A percentile compares a stretch with the other conserved stretches of the same genome.
phyloP scores from a whole-genome alignment of 257 asterid genomes.

The Solanum medicagineum region DNA sequence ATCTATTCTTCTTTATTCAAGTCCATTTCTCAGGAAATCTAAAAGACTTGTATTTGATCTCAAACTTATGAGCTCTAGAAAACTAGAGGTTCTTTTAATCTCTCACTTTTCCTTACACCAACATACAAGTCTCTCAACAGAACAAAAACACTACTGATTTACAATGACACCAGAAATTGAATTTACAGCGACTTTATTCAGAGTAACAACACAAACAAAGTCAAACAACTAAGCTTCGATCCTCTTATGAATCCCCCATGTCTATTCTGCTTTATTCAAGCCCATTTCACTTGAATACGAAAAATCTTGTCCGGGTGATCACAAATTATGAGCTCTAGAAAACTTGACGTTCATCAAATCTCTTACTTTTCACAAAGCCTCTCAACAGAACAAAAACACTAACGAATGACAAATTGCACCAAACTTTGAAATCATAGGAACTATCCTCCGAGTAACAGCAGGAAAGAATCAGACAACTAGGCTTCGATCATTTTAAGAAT shows the following conservation, averaged over 20 bases:
- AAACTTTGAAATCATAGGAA: neutral
- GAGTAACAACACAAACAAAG: constrained; percentile 87
- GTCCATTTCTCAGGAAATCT: neutral
- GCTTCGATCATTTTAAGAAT: neutral
- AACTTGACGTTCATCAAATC: neutral
- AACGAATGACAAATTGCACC: neutral
- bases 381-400: neutral
- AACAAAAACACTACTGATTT: neutral
- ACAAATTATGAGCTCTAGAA: neutral
- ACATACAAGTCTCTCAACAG: neutral
- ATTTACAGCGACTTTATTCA: constrained; percentile 77
- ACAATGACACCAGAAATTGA: neutral
- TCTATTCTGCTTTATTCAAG: neutral
- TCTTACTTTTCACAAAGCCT: neutral
- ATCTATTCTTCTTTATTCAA: neutral
- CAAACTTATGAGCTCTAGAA: neutral
- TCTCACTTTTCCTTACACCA: neutral
- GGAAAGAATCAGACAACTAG: neutral
- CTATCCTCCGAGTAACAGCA: neutral
- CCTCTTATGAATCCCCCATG: neutral
- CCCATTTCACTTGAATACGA: neutral
- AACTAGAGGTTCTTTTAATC: neutral
- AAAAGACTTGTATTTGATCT: neutral
- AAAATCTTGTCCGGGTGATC: no score
- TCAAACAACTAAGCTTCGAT: constrained; percentile 8